Evolutionary conservation across 2,329 filamentous ascomycete species (phyloP).

Genomic region (Xylaria sp.): DNA sequence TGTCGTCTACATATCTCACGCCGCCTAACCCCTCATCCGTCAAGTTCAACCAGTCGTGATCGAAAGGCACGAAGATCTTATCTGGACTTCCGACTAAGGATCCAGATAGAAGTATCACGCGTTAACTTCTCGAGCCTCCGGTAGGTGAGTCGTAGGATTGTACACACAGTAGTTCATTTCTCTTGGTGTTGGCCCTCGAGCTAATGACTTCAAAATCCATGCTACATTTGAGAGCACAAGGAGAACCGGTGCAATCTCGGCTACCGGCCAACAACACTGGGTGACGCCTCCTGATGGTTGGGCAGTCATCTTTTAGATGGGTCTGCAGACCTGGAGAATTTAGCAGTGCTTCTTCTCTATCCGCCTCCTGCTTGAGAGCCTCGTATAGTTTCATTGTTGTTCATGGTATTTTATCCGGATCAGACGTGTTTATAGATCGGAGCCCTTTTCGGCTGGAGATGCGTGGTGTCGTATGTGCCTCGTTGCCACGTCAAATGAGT

Average conservation of each 20-base stretch:
- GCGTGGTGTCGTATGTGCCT: neutral
- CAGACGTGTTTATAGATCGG: neutral
- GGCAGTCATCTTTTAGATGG: neutral
- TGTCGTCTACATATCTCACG: neutral
- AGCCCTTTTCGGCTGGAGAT: too few relatives aligned
- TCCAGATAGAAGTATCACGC: neutral
- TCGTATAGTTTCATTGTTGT: neutral
- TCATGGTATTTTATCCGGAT: neutral
- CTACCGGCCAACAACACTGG: neutral
- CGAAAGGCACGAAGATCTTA: slow-evolving; percentile 1
- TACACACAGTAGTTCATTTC: neutral
- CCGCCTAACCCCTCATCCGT: neutral
- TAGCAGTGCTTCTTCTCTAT: neutral
- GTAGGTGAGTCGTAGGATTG: neutral
- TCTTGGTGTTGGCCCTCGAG: neutral
- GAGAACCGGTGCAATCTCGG: neutral
- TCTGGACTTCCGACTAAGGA: neutral
- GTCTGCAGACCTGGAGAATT: neutral
- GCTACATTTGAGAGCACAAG: neutral
- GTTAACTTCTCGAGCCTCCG: neutral
- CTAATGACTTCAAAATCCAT: neutral
- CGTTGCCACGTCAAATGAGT: neutral
- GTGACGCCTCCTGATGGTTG: neutral
- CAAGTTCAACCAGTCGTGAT: slow-evolving; percentile 1
- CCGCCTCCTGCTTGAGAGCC: neutral